Base-by-base conservation (phyloP, 805 yeast genomes). In the Spathaspora hagerdaliae region DNA sequence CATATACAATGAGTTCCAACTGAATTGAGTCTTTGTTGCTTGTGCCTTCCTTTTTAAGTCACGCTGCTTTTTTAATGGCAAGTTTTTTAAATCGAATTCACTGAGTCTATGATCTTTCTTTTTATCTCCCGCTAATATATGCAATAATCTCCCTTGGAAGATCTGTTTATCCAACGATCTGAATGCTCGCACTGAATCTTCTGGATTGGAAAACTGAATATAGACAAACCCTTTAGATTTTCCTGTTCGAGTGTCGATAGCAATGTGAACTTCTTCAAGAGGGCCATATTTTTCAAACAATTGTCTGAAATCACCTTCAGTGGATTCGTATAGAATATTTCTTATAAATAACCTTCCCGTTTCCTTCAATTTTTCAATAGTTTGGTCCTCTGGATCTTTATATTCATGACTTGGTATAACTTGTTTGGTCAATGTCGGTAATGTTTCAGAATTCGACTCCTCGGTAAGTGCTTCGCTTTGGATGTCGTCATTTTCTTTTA, bases 1-100 rank as follows among this genome's bases (percentile, higher is more conserved):
- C 85, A 94, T 81, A 59, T 82, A 94, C 33, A 94, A 74, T 0
- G 98, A 88, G 60, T 91, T 94, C 99, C 99, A 94, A 56, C 91
- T 82, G 65, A 94, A 94, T 56, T 89, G 92, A 41, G 82, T 78
- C 61, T 85, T 87, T 1, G 94, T 68, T 1, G 99, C 98, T 57
- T 83, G 86, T 31, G 82, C 84, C 60, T 88, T 89, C 55, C 85
- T 81, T 63, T 85, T 87, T 58, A 94, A 69, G 58, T 89, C 96
- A 47, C 81, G 76, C 67, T 91, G 98, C 56, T 91, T 91, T 65
- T 94, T 94, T 54, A 94, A 71, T 5, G 99, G 98, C 65, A 94
- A 71, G 62, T 92, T 90, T 54, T 88, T 85, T 49, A 94, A 65
- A 51, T 90, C 98, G 64, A 87, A 89, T 60, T 94, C 99, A 62